A percentile compares a stretch with the other conserved stretches of the same genome.
Evolutionary conservation across 2,329 filamentous ascomycete species (phyloP).

Genomic region (Aquanectria penicillioides): DNA sequence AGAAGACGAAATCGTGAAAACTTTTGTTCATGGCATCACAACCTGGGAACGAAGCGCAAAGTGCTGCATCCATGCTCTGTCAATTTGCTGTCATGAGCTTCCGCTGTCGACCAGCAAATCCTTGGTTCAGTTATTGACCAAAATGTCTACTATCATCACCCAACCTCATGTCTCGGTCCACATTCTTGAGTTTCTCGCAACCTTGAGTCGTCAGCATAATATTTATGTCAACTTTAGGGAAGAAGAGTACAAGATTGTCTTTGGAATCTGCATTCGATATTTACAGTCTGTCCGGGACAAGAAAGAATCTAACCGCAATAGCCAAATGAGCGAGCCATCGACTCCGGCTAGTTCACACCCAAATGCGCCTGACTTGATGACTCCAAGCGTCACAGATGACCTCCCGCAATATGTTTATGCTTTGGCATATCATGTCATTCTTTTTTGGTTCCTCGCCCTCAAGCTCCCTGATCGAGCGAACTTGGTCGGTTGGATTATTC

Average conservation of each 20-base stretch:
- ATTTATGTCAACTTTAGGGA: conserved; percentile 90
- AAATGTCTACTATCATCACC: conserved; percentile 96
- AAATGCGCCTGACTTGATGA: conserved; percentile 30
- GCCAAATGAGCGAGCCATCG: conserved; percentile 55
- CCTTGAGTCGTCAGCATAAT: conserved; percentile 83
- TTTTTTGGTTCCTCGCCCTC: conserved; percentile 95
- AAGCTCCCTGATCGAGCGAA: conserved; percentile 84
- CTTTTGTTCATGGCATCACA: conserved; percentile 86
- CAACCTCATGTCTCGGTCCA: conserved; percentile 92
- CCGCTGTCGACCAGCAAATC: conserved; percentile 87
- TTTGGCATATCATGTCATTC: conserved; percentile 92
- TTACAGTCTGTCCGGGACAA: conserved; percentile 86
- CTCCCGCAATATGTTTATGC: conserved; percentile 94
- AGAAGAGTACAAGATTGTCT: conserved; percentile 92
- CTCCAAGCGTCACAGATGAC: conserved; percentile 66
- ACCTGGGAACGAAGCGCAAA: conserved; percentile 88
- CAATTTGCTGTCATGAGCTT: conserved; percentile 94
- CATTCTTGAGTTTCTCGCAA: conserved; percentile 94
- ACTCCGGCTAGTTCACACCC: conserved; percentile 39
- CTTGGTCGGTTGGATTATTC: conserved; percentile 90
- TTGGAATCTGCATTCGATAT: conserved; percentile 94
- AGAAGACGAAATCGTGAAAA: conserved; percentile 87
- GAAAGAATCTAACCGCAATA: conserved; percentile 59
- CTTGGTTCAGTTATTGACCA: conserved; percentile 85
- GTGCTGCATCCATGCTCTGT: conserved; percentile 92